A percentile compares a stretch with the other conserved stretches of the same genome.
Conservation (phyloP, 2,329 filamentous ascomycete species). For the Trichoderma koningii region DNA sequence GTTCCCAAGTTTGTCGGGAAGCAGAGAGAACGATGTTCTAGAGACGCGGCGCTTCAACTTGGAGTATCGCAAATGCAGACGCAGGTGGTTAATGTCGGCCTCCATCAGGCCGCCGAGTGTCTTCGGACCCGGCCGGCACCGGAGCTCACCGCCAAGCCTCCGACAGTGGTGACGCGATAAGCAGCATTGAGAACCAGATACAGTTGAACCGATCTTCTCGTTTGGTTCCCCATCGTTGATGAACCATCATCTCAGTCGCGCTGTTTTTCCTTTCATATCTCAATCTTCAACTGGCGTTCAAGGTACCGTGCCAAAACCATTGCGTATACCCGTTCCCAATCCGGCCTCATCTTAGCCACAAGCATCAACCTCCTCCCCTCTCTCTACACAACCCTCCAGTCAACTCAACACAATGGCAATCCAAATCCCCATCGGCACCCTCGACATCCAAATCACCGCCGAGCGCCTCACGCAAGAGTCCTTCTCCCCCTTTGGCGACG, state of each 20-base stretch:
- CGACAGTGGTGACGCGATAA: neutral
- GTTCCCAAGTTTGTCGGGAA: no score
- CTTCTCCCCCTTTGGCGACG: slow-evolving; percentile 81
- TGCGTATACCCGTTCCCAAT: neutral
- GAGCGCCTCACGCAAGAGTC: slow-evolving; percentile 66
- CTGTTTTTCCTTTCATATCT: fast-evolving
- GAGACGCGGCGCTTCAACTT: no score
- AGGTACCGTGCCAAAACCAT: neutral
- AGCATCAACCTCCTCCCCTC: neutral
- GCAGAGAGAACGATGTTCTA: no score
- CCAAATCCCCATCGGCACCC: slow-evolving; percentile 33
- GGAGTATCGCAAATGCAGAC: no score
- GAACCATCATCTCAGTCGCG: neutral
- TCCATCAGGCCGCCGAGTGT: neutral
- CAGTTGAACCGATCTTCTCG: neutral
- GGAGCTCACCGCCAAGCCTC: slow-evolving; percentile 18
- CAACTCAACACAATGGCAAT: slow-evolving; percentile 33
- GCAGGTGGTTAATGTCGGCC: no score
- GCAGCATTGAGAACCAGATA: neutral
- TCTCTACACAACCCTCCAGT: neutral
- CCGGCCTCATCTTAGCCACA: neutral
- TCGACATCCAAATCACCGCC: slow-evolving; percentile 51
- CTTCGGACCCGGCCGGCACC: slow-evolving; percentile 28
- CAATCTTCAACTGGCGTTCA: neutral
- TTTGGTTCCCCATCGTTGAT: neutral